Evolutionary conservation across 2,329 filamentous ascomycete species (phyloP), one percentile per base, ranked within the genome.

Genomic region (Metarhizium brunneum): DNA sequence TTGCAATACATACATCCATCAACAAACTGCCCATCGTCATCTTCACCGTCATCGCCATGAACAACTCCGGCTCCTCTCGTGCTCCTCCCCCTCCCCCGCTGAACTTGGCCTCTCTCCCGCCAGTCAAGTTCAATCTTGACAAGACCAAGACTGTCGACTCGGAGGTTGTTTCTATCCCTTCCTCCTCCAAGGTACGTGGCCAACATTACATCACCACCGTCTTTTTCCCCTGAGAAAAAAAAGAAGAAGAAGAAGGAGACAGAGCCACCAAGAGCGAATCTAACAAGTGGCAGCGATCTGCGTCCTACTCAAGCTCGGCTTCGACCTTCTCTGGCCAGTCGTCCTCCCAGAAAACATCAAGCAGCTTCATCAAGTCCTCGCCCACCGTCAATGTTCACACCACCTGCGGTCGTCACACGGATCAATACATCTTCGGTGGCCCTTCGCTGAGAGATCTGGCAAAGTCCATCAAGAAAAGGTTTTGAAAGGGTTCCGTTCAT

Each of bases 371-470:
- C 60, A 71, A 68, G 61, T 62, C 72, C 7, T 63, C 70, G n/a
- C 72, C 70, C 20, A 72, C 70, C 8, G 71, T 75, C 60, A 82
- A 82, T 58, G 72, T 76, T 47, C 73, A 80, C 66, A 81, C 78
- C 40, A 77, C 78, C 56, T 82, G 79, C 58, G 79, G 79, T 14
- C 72, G 79, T 14, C 79, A 82, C 65, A 76, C 76, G 43, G 73
- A 80, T 60, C 76, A 81, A 61, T 79, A 74, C 57, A 68, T 82
- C 14, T 78, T 82, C 58, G 69, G 76, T 38, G 78, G 78, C 1
- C 74, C 73, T 47, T 77, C 73, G 2, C 62, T 78, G 25, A 64
- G 70, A 7, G 74, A 75, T 48, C 64, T 78, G 38, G 73, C 73
- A 59, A 71, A 72, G 49, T 66, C 71, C 16, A 62, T 77, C 50